These are phyloP conservation scores for Seiridium unicorne DNA, from an alignment of 2,329 filamentous ascomycete genomes.

Conservation along the genomic window DNA sequence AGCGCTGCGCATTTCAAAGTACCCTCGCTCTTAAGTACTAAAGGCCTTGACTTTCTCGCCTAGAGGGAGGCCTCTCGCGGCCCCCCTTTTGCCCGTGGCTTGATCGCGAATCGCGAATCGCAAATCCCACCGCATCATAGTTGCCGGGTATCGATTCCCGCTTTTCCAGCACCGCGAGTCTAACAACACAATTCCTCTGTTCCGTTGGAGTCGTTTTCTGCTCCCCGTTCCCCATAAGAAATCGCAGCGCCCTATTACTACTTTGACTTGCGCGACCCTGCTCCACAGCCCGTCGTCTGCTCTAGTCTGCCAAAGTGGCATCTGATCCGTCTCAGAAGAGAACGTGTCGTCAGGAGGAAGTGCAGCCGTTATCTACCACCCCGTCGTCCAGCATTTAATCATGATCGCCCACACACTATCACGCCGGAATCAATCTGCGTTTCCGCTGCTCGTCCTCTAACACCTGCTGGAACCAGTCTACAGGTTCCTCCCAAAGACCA, in stretches of 20 bases:
- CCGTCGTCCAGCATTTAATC: conserved; percentile 11
- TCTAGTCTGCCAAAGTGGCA: not conserved
- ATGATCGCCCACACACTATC: conserved; percentile 26
- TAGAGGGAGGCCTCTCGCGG: conserved; percentile 2
- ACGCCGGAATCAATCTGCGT: conserved; percentile 21
- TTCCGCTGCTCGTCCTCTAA: conserved; percentile 26
- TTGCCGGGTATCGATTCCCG: conserved; percentile 4
- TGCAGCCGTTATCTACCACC: not conserved
- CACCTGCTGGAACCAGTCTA: conserved; percentile 29
- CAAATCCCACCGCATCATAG: conserved; percentile 1
- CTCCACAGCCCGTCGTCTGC: not conserved
- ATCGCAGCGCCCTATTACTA: not conserved
- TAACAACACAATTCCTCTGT: not conserved
- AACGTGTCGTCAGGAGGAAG: conserved; percentile 1
- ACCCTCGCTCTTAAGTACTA: not conserved
- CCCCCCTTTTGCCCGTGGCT: not conserved
- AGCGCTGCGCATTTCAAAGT: not conserved
- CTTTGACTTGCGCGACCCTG: not conserved
- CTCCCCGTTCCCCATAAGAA: not conserved
- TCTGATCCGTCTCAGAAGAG: not conserved
- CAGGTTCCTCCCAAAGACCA: conserved; percentile 24
- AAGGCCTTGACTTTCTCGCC: not conserved
- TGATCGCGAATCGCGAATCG: not conserved
- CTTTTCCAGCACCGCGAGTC: not conserved
- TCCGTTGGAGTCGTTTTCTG: not conserved